phyloP scores from a whole-genome alignment of 768 basidiomycete genomes.

The Tylopilus intermedius region DNA sequence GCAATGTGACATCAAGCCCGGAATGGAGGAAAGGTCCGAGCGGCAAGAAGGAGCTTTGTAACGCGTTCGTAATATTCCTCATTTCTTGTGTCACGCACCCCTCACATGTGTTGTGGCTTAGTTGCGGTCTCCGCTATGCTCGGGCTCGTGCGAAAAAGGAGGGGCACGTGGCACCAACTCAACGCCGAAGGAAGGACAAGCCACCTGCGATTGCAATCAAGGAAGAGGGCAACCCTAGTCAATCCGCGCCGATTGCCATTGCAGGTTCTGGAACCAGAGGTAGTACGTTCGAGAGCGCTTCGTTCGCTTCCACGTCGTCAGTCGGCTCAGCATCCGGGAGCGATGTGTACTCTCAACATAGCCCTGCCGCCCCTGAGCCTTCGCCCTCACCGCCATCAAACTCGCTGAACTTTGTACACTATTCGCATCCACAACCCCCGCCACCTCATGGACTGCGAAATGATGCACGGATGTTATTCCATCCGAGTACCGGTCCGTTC shows the following conservation, averaged over 20 bases:
- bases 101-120: slow-evolving; percentile 32
- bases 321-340: slow-evolving; percentile 54
- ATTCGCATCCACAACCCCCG: slow-evolving; percentile 38
- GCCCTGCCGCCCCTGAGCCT: slow-evolving; percentile 38
- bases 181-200: slow-evolving; percentile 65
- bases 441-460: slow-evolving; percentile 30
- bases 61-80: slow-evolving; percentile 61
- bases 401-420: slow-evolving; percentile 55
- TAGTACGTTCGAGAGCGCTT: slow-evolving; percentile 43
- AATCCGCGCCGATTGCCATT: slow-evolving; percentile 35
- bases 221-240: slow-evolving; percentile 24
- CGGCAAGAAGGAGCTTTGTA: slow-evolving; percentile 88
- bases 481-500: slow-evolving; percentile 20
- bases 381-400: slow-evolving; percentile 67
- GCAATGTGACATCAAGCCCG: slow-evolving; percentile 75
- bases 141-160: slow-evolving; percentile 87
- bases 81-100: slow-evolving; percentile 9
- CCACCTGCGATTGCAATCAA: slow-evolving; percentile 23
- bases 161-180: slow-evolving; percentile 46
- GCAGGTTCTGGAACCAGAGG: slow-evolving; percentile 46
- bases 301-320: slow-evolving; percentile 44
- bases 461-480: slow-evolving; percentile 28
- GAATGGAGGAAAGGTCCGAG: slow-evolving; percentile 92
- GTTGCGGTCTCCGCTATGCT: slow-evolving; percentile 82
- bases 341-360: slow-evolving; percentile 49